Percentiles rank a stretch among this genome's conserved stretches.
Conservation (phyloP, 495 filamentous ascomycete genomes). For the Neurospora tetraspora region DNA sequence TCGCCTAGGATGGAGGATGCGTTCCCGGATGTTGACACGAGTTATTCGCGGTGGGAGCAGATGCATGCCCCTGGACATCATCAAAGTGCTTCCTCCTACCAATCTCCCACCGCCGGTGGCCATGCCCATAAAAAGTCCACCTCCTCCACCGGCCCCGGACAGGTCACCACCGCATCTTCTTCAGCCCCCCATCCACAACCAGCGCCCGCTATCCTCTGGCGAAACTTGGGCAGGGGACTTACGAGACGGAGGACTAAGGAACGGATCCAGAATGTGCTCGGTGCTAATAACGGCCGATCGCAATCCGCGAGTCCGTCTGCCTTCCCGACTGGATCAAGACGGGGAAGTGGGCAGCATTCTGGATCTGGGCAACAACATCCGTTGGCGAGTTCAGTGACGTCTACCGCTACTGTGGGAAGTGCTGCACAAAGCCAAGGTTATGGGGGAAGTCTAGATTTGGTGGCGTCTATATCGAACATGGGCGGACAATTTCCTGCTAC, state of each 20-base stretch:
- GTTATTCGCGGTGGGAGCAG: constrained; percentile 28
- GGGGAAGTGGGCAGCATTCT: background rate
- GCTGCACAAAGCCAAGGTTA: background rate
- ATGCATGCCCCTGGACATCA: background rate
- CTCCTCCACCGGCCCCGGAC: background rate
- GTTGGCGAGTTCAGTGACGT: background rate
- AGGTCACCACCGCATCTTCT: background rate
- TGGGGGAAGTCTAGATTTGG: background rate
- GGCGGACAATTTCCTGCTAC: background rate
- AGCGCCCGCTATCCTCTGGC: background rate
- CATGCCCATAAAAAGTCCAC: background rate
- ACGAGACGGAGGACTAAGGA: background rate
- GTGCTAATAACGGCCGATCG: background rate
- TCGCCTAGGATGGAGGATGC: constrained; percentile 25
- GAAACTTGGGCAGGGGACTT: background rate
- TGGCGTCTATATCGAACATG: background rate
- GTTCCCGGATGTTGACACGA: constrained; percentile 28
- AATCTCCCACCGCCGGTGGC: background rate
- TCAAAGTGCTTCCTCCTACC: background rate
- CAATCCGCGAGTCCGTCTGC: background rate
- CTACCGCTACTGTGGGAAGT: background rate
- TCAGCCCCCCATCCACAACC: background rate
- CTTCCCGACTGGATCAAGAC: background rate
- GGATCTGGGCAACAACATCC: background rate
- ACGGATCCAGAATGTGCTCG: background rate